Conservation (phyloP, 257 asterid genomes). For the Solanum infundibuliforme region DNA sequence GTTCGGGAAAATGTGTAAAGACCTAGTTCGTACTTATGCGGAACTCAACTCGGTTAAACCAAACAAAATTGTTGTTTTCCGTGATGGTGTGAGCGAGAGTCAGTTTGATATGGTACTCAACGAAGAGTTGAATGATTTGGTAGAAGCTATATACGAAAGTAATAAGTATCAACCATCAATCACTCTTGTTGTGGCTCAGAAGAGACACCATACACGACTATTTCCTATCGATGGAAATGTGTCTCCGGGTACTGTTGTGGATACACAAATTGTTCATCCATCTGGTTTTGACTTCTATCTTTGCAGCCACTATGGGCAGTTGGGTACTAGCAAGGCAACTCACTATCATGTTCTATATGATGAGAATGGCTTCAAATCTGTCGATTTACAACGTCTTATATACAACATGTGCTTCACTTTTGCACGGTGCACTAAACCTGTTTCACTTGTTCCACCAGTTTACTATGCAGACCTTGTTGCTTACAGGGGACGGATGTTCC, state of each 20-base stretch:
- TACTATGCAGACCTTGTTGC: constrained; percentile 79
- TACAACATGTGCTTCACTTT: constrained; percentile 68
- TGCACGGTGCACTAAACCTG: constrained; percentile 62
- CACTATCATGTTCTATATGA: constrained; percentile 62
- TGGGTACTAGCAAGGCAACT: constrained; percentile 80
- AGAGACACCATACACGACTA: constrained; percentile 68
- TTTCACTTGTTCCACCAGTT: constrained; percentile 66
- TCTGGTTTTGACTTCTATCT: constrained; percentile 57
- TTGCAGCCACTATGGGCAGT: constrained; percentile 63
- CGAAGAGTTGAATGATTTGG: constrained; percentile 36
- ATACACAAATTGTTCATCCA: constrained; percentile 45
- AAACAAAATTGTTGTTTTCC: constrained; percentile 42
- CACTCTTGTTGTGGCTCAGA: constrained; percentile 65
- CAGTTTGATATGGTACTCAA: constrained; percentile 64
- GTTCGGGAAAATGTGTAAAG: constrained; percentile 44
- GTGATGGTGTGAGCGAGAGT: constrained; percentile 78
- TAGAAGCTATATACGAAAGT: constrained; percentile 7
- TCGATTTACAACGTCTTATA: constrained; percentile 42
- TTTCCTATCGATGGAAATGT: constrained; percentile 28
- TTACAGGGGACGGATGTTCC: constrained; percentile 58
- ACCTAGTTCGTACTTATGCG: constrained; percentile 25
- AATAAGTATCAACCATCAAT: constrained; percentile 31
- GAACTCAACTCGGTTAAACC: constrained; percentile 25
- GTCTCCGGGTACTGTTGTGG: constrained; percentile 82
- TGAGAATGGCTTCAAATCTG: constrained; percentile 41